Evolutionary conservation across 345 rosid species (phyloP).

Genomic region (Noccaea bulbosa): DNA sequence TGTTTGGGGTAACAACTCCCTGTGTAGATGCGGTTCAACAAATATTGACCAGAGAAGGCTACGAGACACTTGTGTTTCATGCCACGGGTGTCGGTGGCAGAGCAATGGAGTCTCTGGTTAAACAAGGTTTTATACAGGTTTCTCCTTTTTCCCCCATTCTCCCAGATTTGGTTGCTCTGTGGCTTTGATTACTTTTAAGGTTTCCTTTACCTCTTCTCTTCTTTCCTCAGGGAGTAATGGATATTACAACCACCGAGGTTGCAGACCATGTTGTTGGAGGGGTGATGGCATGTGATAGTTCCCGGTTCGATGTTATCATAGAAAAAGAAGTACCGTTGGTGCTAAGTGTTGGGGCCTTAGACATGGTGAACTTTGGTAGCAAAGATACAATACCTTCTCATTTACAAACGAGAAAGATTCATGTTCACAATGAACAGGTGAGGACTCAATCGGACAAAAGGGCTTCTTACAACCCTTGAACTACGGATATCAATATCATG

Average conservation of each 20-base stretch:
- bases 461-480: constrained; percentile 7
- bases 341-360: constrained; percentile 89
- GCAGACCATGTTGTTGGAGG: constrained; percentile 95
- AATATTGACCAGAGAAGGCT: constrained; percentile 66
- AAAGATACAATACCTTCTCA: constrained; percentile 71
- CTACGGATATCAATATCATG: not conserved
- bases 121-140: constrained; percentile 86
- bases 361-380: constrained; percentile 92
- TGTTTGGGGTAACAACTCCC: constrained; percentile 96
- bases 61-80: constrained; percentile 87
- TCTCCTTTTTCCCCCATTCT: not conserved
- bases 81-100: constrained; percentile 96
- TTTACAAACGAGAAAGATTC: constrained; percentile 69
- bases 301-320: constrained; percentile 74
- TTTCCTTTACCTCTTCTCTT: constrained; percentile 9
- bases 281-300: constrained; percentile 88
- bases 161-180: not conserved
- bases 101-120: constrained; percentile 88
- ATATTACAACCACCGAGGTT: constrained; percentile 90
- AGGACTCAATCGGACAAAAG: not conserved
- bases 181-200: constrained; percentile 5
- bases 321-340: constrained; percentile 87
- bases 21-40: constrained; percentile 75
- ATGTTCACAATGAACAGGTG: constrained; percentile 87
- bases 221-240: constrained; percentile 70